Conservation (phyloP, 805 yeast genomes). For the Wickerhamomyces canadensis region DNA sequence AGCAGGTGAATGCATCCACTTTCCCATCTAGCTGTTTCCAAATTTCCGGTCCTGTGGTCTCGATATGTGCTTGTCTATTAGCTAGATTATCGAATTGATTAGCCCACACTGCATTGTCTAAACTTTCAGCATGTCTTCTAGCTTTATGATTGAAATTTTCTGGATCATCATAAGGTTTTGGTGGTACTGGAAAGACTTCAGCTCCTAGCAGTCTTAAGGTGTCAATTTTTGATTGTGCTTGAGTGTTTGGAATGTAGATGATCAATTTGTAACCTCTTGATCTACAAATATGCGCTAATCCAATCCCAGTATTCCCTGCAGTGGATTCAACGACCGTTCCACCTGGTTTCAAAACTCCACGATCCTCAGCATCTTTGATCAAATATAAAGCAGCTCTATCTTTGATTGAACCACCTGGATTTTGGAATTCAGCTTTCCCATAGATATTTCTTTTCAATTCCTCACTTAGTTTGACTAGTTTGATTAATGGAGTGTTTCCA, state of each 20-base stretch:
- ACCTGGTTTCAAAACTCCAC: conserved; percentile 61
- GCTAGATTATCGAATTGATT: conserved; percentile 88
- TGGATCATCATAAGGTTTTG: conserved; percentile 76
- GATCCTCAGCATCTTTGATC: conserved; percentile 70
- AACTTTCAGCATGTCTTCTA: conserved; percentile 68
- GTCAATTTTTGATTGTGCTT: conserved; percentile 73
- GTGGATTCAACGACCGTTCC: conserved; percentile 92
- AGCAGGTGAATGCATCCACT: conserved; percentile 81
- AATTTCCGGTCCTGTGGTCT: conserved; percentile 89
- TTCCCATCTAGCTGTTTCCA: conserved; percentile 78
- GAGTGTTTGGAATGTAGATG: conserved; percentile 89
- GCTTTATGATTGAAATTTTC: conserved; percentile 86
- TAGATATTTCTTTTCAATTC: conserved; percentile 67
- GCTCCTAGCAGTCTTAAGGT: conserved; percentile 74
- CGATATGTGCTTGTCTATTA: conserved; percentile 82
- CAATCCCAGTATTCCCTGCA: conserved; percentile 85
- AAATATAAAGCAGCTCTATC: conserved; percentile 84
- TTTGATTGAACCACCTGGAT: conserved; percentile 91
- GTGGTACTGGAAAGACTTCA: conserved; percentile 85
- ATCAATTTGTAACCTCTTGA: conserved; percentile 80
- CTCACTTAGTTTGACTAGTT: conserved; percentile 49
- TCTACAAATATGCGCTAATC: conserved; percentile 76
- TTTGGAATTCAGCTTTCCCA: conserved; percentile 89
- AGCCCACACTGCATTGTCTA: conserved; percentile 86
- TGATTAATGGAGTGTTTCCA: conserved; percentile 88